Evolutionary conservation across 192 early-diverging fungal species (phyloP).

Genomic region (Rhizophagus prolifer): DNA sequence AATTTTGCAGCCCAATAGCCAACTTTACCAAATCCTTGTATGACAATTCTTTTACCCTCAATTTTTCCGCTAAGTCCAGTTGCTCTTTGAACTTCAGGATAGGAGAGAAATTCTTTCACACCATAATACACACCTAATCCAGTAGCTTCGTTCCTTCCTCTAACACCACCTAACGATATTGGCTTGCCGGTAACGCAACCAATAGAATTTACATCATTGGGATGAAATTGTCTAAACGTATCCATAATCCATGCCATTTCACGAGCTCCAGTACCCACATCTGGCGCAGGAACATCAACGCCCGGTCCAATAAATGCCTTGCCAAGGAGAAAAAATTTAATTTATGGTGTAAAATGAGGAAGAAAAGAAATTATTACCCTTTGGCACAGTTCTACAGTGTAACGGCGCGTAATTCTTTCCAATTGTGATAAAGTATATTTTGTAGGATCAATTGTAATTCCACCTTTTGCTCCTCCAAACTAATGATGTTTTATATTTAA

Average conservation of each 20-base stretch:
- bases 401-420: conserved; percentile 80
- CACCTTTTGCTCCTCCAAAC: conserved; percentile 78
- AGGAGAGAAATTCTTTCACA: conserved; percentile 75
- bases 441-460: conserved; percentile 78
- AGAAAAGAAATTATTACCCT: conserved; percentile 43
- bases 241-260: conserved; percentile 90
- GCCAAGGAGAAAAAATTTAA: background rate
- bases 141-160: conserved; percentile 80
- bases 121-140: conserved; percentile 82
- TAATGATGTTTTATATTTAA: background rate
- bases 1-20: conserved; percentile 83
- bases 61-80: conserved; percentile 62
- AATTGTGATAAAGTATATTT: conserved; percentile 71
- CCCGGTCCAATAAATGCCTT: conserved; percentile 77
- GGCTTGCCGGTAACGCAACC: conserved; percentile 85
- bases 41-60: conserved; percentile 61
- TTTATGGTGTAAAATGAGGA: background rate
- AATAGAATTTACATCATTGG: conserved; percentile 75
- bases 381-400: conserved; percentile 80
- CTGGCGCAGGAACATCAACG: conserved; percentile 81
- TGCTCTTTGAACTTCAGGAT: conserved; percentile 74
- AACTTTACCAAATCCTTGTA: conserved; percentile 87
- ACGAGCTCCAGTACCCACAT: conserved; percentile 75
- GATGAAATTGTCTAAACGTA: conserved; percentile 82
- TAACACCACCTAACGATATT: conserved; percentile 74